Base-by-base conservation (phyloP, 768 basidiomycete genomes). In the Goffeauzyma gilvescens region DNA sequence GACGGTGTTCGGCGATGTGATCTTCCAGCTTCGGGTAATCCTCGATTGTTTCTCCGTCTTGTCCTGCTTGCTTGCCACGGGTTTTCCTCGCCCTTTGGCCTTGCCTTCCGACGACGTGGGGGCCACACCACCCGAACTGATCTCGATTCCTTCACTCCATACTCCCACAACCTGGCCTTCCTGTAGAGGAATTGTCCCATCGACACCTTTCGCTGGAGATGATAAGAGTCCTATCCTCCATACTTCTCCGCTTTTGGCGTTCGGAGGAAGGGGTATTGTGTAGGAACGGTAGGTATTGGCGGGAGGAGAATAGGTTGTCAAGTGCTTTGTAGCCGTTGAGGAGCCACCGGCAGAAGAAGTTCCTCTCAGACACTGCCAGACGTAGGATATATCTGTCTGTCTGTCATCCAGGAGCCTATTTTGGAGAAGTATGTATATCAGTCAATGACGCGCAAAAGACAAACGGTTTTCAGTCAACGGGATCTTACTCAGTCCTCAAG, bases 231-330 rank as follows among this genome's bases (percentile, higher is more conserved):
- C 60, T 8, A 90, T 72, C 6, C 73, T 66, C 75, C 81, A 89
- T 18, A 59, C 51, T 45, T 79, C 70, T 14, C 75, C 75, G 22
- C 71, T 65, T 31, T 65, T 61, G 24, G 69, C 63, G 28, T 65
- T 65, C 0, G 66, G 58, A 1, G 87, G 85, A 2, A 74, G 65
- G 0, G 78, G 75, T 0, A 90, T 71, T 4, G 69, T 58, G 1
- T 89, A 68, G 36, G 77, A 73, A 56, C 81, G 82, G 67, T 87
- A 90, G 14, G 79, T 76, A 20, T 71, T 76, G 14, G 65, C 64
- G 12, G 66, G 65, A 22, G 76, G 56, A 7, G 32, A 66, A 74
- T 76, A 87, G 2, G 75, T 81, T 6, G 83, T 86, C 24, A 89
- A 61, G 52, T 85, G 84, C 14, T 50, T 45, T 10, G 45, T 13